Evolutionary conservation across 371 early-diverging fungal species (phyloP).

Genomic region (Mucor indicus): DNA sequence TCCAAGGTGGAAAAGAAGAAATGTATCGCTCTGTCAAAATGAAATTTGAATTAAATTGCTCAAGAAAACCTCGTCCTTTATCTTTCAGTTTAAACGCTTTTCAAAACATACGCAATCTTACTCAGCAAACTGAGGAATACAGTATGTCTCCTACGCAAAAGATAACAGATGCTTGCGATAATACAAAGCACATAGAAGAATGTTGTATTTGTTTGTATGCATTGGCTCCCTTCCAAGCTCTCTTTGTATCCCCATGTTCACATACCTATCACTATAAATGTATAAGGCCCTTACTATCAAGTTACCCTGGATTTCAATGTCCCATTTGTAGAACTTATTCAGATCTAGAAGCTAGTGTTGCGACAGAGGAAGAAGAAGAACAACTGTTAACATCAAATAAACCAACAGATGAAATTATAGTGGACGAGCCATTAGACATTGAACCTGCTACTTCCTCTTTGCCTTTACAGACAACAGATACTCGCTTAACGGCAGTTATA

Average conservation of each 20-base stretch:
- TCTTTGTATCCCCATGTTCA: constrained; percentile 93
- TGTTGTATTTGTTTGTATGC: constrained; percentile 96
- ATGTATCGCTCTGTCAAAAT: constrained; percentile 74
- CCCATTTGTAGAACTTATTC: constrained; percentile 94
- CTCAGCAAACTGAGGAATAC: constrained; percentile 8
- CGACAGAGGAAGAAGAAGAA: constrained; percentile 29
- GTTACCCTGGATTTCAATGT: constrained; percentile 84
- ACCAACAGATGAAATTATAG: no score
- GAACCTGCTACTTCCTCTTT: no score
- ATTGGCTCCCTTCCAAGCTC: constrained; percentile 87
- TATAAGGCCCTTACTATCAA: constrained; percentile 71
- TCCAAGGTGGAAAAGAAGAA: constrained; percentile 83
- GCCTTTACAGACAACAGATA: no score
- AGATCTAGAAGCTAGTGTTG: constrained; percentile 87
- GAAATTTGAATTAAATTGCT: constrained; percentile 68
- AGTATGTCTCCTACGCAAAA: neutral
- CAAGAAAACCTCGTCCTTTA: constrained; percentile 23
- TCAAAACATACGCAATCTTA: constrained; percentile 35
- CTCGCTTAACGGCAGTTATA: no score
- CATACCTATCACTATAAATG: constrained; percentile 96
- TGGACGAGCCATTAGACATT: neutral
- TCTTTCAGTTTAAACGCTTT: constrained; percentile 39
- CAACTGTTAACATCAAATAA: no score
- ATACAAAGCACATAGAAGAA: constrained; percentile 55
- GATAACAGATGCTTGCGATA: no score